Conservation (phyloP, 73 alveolate species). For the Paramecium sonneborni region DNA sequence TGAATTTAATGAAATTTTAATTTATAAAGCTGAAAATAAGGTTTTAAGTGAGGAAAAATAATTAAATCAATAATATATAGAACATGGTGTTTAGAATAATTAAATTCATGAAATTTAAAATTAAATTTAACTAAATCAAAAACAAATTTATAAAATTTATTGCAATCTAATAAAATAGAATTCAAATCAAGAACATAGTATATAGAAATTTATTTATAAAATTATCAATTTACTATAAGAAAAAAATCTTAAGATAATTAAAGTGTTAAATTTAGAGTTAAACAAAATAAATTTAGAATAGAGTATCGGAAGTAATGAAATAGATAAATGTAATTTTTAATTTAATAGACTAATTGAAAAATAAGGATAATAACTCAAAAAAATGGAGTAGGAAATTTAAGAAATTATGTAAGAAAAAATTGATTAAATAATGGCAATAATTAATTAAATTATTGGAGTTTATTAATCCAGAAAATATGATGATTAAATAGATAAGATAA, state of each 20-base stretch:
- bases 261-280: not conserved
- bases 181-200: not conserved
- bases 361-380: not conserved
- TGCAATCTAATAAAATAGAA: not conserved
- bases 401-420: not conserved
- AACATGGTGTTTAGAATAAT: not conserved
- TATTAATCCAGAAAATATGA: not conserved
- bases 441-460: not conserved
- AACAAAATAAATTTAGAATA: not conserved
- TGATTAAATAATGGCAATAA: not conserved
- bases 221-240: not conserved
- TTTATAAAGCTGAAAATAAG: not conserved
- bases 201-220: not conserved
- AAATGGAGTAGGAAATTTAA: not conserved
- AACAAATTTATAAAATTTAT: not conserved
- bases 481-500: not conserved
- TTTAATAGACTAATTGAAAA: not conserved
- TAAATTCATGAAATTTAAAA: not conserved
- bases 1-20: not conserved
- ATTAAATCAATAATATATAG: not conserved
- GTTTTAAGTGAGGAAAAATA: not conserved
- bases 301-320: not conserved
- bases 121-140: not conserved
- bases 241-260: not conserved
- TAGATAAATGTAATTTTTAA: not conserved